Evolutionary conservation across 345 rosid species (phyloP).

Genomic region (Corchorus capsularis): DNA sequence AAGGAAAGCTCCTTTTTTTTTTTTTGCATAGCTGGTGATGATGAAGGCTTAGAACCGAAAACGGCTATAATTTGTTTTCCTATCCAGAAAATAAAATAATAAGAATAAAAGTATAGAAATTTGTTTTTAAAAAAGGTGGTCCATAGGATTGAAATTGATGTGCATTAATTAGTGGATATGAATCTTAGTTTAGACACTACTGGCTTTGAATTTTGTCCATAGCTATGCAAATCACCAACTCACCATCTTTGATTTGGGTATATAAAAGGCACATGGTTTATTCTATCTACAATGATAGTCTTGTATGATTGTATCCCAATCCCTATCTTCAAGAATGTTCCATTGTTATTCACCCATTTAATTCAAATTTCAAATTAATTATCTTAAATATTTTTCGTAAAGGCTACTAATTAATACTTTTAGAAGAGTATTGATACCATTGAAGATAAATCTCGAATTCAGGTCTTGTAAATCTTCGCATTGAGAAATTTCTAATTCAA

Average conservation of each 20-base stretch:
- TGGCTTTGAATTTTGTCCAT: background rate
- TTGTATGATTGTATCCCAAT: background rate
- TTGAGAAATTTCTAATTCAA: too few relatives aligned
- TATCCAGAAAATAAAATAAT: too few relatives aligned
- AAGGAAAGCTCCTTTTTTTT: background rate
- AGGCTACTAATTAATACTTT: too few relatives aligned
- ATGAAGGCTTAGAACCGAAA: background rate
- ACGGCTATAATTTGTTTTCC: background rate
- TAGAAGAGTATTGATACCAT: too few relatives aligned
- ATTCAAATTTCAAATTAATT: background rate
- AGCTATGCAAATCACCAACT: background rate
- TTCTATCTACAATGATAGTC: background rate
- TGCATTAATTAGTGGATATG: background rate
- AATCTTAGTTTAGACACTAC: too few relatives aligned
- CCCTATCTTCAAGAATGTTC: background rate
- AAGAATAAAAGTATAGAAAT: too few relatives aligned
- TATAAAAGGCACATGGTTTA: background rate
- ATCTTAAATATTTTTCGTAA: too few relatives aligned
- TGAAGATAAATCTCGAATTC: too few relatives aligned
- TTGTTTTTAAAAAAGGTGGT: background rate
- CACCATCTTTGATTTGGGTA: background rate
- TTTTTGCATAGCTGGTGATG: background rate
- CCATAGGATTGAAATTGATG: background rate
- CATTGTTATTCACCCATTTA: background rate
- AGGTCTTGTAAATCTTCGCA: too few relatives aligned